phyloP scores from a whole-genome alignment of 2,329 filamentous ascomycete genomes.

The Chaetomiaceae sp. region DNA sequence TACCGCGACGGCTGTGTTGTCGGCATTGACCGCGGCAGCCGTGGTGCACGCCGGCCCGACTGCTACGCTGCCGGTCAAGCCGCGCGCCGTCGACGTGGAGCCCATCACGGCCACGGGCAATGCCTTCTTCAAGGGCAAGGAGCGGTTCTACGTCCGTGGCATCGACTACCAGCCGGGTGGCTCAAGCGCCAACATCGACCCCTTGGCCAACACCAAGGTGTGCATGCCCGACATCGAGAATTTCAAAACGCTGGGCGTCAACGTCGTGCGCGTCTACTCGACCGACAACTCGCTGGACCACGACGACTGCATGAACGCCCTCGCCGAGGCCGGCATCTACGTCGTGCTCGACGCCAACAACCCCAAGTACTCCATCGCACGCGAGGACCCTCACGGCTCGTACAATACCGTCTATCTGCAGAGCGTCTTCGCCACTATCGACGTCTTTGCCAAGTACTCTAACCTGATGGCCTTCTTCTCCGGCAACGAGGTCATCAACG shows the following conservation, averaged over 20 bases:
- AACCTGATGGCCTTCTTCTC: slow-evolving; percentile 87
- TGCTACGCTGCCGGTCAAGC: slow-evolving; percentile 8
- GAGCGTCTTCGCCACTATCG: slow-evolving; percentile 80
- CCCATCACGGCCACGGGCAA: slow-evolving; percentile 24
- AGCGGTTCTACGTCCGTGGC: slow-evolving; percentile 54
- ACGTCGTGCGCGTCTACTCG: slow-evolving; percentile 88
- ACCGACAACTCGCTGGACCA: slow-evolving; percentile 81
- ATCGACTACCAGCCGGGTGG: slow-evolving; percentile 59
- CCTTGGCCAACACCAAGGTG: slow-evolving; percentile 61
- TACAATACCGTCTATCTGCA: slow-evolving; percentile 86
- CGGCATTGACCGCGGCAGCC: slow-evolving; percentile 19
- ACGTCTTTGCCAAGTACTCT: slow-evolving; percentile 73
- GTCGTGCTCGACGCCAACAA: slow-evolving; percentile 63
- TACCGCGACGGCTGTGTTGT: slow-evolving; percentile 15
- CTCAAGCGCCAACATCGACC: slow-evolving; percentile 54
- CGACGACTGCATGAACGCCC: slow-evolving; percentile 75
- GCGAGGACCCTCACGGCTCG: slow-evolving; percentile 57
- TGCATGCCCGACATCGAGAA: slow-evolving; percentile 76
- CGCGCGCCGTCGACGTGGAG: slow-evolving; percentile 14
- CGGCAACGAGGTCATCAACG: slow-evolving; percentile 75
- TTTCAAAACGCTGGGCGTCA: slow-evolving; percentile 82
- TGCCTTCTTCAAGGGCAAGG: slow-evolving; percentile 48
- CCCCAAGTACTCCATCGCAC: slow-evolving; percentile 25
- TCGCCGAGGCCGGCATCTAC: slow-evolving; percentile 84
- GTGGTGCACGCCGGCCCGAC: slow-evolving; percentile 19